Evolutionary conservation across 106 monocot genomes (phyloP).

Genomic region (Acorus gramineus): DNA sequence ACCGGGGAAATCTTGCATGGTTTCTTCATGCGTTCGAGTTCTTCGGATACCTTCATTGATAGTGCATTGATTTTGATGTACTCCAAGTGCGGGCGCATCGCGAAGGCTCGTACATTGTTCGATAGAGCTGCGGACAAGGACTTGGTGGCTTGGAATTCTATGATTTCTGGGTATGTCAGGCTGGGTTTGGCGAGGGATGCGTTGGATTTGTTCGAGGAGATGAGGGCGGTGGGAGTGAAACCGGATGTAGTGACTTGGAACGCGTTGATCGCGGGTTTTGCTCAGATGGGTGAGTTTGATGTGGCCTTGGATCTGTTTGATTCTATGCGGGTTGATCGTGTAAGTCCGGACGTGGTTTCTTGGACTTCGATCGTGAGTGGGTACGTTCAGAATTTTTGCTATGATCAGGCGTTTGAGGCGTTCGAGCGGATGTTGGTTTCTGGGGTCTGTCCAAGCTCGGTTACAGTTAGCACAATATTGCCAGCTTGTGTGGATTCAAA

Average conservation of each 20-base stretch:
- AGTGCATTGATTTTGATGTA: slow-evolving; percentile 35
- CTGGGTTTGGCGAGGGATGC: slow-evolving; percentile 14
- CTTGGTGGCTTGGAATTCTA: slow-evolving; percentile 57
- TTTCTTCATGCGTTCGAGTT: slow-evolving; percentile 8
- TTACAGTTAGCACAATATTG: slow-evolving; percentile 34
- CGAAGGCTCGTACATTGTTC: slow-evolving; percentile 34
- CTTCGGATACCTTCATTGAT: slow-evolving; percentile 28
- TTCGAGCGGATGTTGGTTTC: slow-evolving; percentile 34
- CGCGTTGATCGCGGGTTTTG: slow-evolving; percentile 38
- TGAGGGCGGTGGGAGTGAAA: slow-evolving; percentile 16
- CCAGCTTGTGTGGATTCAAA: slow-evolving; percentile 33
- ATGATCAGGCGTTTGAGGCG: slow-evolving; percentile 21
- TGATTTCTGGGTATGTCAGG: slow-evolving; percentile 38
- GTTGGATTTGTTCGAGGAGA: slow-evolving; percentile 16
- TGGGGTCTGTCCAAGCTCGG: slow-evolving; percentile 31
- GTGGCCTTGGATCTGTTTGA: slow-evolving; percentile 23
- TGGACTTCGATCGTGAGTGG: slow-evolving; percentile 52
- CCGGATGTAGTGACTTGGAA: slow-evolving; percentile 52
- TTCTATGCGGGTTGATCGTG: slow-evolving; percentile 20
- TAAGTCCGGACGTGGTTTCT: slow-evolving; percentile 37
- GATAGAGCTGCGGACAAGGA: slow-evolving; percentile 19
- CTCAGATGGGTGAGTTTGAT: slow-evolving; percentile 16
- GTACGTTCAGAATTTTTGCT: slow-evolving; percentile 26
- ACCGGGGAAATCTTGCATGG: slow-evolving; percentile 22
- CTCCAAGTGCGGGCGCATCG: slow-evolving; percentile 19